phyloP scores from a whole-genome alignment of 768 basidiomycete genomes.

The Fomitopsis serialis region DNA sequence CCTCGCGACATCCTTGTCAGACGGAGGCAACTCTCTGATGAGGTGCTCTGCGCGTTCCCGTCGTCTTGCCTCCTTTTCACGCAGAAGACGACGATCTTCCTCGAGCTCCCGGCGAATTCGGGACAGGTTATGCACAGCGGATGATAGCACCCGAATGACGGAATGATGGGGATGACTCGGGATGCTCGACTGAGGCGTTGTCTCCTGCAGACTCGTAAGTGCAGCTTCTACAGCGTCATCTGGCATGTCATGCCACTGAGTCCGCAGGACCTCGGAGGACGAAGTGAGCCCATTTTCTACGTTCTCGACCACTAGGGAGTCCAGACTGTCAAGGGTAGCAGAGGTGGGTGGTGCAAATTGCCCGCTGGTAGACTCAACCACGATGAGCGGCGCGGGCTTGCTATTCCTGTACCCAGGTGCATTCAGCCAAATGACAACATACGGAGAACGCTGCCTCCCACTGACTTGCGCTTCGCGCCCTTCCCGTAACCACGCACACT shows the following conservation, averaged over 20 bases:
- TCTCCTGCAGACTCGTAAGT: conserved; percentile 43
- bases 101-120: conserved; percentile 60
- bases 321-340: background rate
- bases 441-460: background rate
- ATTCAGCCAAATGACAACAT: conserved; percentile 1
- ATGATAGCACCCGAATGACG: conserved; percentile 64
- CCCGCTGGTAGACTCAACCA: conserved; percentile 22
- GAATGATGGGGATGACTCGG: conserved; percentile 58
- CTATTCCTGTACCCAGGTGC: conserved; percentile 2
- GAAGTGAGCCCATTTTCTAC: conserved; percentile 1
- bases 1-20: conserved; percentile 63
- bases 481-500: conserved; percentile 56
- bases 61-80: conserved; percentile 56
- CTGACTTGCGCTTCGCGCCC: conserved; percentile 19
- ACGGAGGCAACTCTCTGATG: conserved; percentile 48
- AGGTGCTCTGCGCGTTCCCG: conserved; percentile 48
- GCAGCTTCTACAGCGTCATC: conserved; percentile 68
- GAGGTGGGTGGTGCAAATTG: background rate
- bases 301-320: background rate
- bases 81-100: conserved; percentile 42
- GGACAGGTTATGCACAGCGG: conserved; percentile 55
- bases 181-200: conserved; percentile 43
- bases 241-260: conserved; percentile 73
- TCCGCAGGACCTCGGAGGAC: conserved; percentile 42
- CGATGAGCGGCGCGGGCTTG: conserved; percentile 20